Evolutionary conservation across 441 rosid genomes (phyloP).

Genomic region (Breynia disticha): DNA sequence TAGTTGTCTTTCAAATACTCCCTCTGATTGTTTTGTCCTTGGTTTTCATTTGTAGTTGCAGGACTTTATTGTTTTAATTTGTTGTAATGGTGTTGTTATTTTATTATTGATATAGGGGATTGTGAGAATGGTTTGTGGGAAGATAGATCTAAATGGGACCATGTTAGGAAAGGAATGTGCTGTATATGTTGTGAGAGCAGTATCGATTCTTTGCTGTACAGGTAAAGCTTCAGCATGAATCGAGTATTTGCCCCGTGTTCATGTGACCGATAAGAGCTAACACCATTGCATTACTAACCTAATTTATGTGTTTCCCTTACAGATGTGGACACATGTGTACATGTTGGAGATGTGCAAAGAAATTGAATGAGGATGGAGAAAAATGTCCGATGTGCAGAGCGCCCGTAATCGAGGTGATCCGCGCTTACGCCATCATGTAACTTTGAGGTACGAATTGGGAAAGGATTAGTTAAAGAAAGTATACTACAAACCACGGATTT

Average conservation of each 20-base stretch:
- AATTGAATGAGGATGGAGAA: constrained; percentile 56
- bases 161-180: constrained; percentile 75
- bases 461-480: not conserved
- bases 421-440: constrained; percentile 63
- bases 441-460: constrained; percentile 3
- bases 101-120: constrained; percentile 30
- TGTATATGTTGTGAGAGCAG: constrained; percentile 58
- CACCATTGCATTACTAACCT: not conserved
- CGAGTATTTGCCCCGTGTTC: not conserved
- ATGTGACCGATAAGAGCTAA: not conserved
- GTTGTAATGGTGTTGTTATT: not conserved
- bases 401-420: constrained; percentile 76
- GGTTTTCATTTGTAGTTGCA: not conserved
- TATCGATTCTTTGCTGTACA: constrained; percentile 77
- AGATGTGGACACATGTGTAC: constrained; percentile 99
- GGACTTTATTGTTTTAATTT: not conserved
- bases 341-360: constrained; percentile 71
- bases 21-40: too few species aligned
- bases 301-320: constrained; percentile 8
- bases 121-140: constrained; percentile 23
- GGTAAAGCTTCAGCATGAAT: constrained; percentile 31
- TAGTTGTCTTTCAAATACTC: too few species aligned
- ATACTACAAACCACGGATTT: constrained; percentile 6
- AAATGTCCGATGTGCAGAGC: constrained; percentile 97
- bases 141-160: constrained; percentile 62